Percentiles rank a stretch among this genome's conserved stretches.
These are phyloP conservation scores for Penicillium sp. DNA, from an alignment of 2,329 filamentous ascomycete species.

Conservation along the genomic window DNA sequence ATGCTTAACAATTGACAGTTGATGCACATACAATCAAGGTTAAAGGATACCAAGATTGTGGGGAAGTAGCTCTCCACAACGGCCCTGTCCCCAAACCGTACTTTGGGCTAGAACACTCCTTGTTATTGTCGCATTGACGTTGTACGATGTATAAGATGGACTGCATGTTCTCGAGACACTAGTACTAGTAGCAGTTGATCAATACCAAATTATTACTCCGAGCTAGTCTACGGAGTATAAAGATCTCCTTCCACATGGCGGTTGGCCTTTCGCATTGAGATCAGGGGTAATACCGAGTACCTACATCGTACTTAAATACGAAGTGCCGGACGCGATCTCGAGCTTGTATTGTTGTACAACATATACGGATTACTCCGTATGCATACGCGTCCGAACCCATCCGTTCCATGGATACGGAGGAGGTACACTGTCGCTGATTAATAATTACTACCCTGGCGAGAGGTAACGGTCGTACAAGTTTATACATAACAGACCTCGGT, in stretches of 20 bases:
- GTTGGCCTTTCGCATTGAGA: not conserved
- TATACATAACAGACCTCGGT: not conserved
- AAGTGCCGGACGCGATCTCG: not conserved
- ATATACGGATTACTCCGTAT: not conserved
- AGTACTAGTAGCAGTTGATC: not conserved
- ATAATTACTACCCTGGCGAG: not conserved
- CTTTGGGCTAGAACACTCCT: not conserved
- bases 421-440: not conserved
- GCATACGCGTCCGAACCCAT: not conserved
- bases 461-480: not conserved
- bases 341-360: not conserved
- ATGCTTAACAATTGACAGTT: not conserved
- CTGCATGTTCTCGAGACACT: not conserved
- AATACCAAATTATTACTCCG: not conserved
- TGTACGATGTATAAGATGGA: not conserved
- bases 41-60: conserved; percentile 1
- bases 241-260: not conserved
- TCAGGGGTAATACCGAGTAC: not conserved
- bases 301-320: not conserved
- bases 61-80: conserved; percentile 1
- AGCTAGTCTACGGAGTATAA: not conserved
- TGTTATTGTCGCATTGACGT: not conserved
- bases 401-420: too few species aligned
- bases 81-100: not conserved
- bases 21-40: not conserved